Conservation (phyloP, 805 yeast genomes). For the Teunomyces panamensis region DNA sequence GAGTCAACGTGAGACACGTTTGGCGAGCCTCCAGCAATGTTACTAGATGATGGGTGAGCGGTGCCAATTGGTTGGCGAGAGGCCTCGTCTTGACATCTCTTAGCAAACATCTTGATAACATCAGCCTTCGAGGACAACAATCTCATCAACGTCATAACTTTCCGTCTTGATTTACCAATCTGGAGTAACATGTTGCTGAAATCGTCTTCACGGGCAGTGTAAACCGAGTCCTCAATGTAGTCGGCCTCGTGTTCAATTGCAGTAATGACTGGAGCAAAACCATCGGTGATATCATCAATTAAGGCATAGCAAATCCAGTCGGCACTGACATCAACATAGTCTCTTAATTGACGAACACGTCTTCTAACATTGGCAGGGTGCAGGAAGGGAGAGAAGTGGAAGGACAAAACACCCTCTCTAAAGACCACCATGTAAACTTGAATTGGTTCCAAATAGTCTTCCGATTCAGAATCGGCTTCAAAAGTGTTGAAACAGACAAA, state of each 20-base stretch:
- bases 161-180: slow-evolving; percentile 26
- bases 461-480: slow-evolving; percentile 61
- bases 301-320: slow-evolving; percentile 31
- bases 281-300: slow-evolving; percentile 31
- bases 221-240: slow-evolving; percentile 27
- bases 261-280: slow-evolving; percentile 28
- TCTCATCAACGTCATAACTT: slow-evolving; percentile 30
- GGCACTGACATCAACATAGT: slow-evolving; percentile 27
- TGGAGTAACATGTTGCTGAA: slow-evolving; percentile 23
- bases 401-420: slow-evolving; percentile 26
- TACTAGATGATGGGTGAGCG: slow-evolving; percentile 12
- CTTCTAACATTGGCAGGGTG: slow-evolving; percentile 29
- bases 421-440: slow-evolving; percentile 27
- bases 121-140: slow-evolving; percentile 28
- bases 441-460: slow-evolving; percentile 31
- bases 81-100: slow-evolving; percentile 27
- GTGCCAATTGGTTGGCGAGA: slow-evolving; percentile 5
- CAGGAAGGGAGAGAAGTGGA: slow-evolving; percentile 26
- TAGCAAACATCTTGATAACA: slow-evolving; percentile 28
- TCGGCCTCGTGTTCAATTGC: slow-evolving; percentile 29
- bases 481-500: slow-evolving; percentile 97
- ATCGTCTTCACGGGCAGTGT: slow-evolving; percentile 20
- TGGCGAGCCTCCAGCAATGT: slow-evolving; percentile 7
- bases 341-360: slow-evolving; percentile 28
- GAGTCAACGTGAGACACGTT: slow-evolving; percentile 7